Evolutionary conservation across 2,329 filamentous ascomycete species (phyloP), one percentile per base, ranked within the genome.

Genomic region (Volutella citrinella): DNA sequence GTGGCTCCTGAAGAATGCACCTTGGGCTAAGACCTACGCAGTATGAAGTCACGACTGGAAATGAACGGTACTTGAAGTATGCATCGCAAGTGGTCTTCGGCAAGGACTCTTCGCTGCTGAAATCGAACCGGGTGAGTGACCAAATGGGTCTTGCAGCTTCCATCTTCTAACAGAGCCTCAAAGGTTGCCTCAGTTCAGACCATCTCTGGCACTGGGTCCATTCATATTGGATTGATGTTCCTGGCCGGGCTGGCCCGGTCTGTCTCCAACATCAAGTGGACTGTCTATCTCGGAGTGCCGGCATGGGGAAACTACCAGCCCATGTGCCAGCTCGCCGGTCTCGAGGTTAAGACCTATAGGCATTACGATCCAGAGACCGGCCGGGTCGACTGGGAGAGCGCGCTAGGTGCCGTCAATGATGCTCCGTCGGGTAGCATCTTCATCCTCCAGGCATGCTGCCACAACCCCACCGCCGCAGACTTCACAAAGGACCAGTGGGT

Each of bases 191-290:
- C 60, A 2, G 57, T 60, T 1, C 62, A 65, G 40, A 59, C 60
- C 8, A 60, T 65, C 19, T 63, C 60, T 1, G 60, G 62, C 7
- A 64, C 61, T 1, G 61, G 61, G 4, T 56, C 61, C 6, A 54
- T 56, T 21, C 59, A 64, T 31, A 45, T 64, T n/a, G 61, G 51
- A 13, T 56, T 55, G 7, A 30, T 57, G 10, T 51, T 63, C 13
- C 33, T 61, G 4, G 45, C 47, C 13, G 48, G 50, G 4, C 50
- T 39, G 8, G 37, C 53, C 19, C 26, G 45, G 4, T 45, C 48
- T 12, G 49, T 43, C 14, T 40, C 36, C 7, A 44, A 37, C n/a
- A n/a, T n/a, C n/a, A n/a, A n/a, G n/a, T n/a, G n/a, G 19, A 20
- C 26, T 3, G 56, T 59, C 6, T 63, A 60, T 29, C 34, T 64